Evolutionary conservation across 768 basidiomycete genomes (phyloP).

Genomic region (Lactarius quietus): DNA sequence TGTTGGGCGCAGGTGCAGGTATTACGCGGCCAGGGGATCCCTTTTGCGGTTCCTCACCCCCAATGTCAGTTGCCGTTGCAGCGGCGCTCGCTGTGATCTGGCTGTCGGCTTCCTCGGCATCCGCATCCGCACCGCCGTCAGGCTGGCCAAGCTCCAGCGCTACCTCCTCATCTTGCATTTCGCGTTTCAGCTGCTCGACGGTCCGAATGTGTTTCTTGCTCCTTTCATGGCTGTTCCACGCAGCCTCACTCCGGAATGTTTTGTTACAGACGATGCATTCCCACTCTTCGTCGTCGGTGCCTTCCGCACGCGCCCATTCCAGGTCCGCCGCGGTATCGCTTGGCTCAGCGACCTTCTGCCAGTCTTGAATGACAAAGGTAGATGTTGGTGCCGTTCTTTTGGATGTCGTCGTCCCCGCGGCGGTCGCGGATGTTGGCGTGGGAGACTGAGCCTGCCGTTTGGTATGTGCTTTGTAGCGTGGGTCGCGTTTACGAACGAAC

Average conservation of each 20-base stretch:
- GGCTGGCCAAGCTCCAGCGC: constrained; percentile 41
- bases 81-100: constrained; percentile 8
- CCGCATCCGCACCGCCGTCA: constrained; percentile 17
- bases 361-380: constrained; percentile 78
- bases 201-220: constrained; percentile 93
- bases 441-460: constrained; percentile 44
- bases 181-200: constrained; percentile 67
- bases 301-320: constrained; percentile 72
- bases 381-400: constrained; percentile 36
- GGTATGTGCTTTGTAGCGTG: constrained; percentile 71
- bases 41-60: constrained; percentile 1
- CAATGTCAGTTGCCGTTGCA: not conserved
- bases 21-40: constrained; percentile 9
- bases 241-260: constrained; percentile 84
- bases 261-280: constrained; percentile 96
- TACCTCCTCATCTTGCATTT: constrained; percentile 75
- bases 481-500: constrained; percentile 84
- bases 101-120: constrained; percentile 2
- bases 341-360: constrained; percentile 65
- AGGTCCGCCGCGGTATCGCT: constrained; percentile 52
- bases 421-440: constrained; percentile 24
- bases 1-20: not conserved
- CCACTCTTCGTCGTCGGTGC: constrained; percentile 74
- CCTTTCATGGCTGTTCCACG: constrained; percentile 95
- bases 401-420: constrained; percentile 30